A percentile compares a stretch with the other conserved stretches of the same genome.
phyloP scores from a whole-genome alignment of 108 stramenopile genomes.

The Cyclotella baltica region DNA sequence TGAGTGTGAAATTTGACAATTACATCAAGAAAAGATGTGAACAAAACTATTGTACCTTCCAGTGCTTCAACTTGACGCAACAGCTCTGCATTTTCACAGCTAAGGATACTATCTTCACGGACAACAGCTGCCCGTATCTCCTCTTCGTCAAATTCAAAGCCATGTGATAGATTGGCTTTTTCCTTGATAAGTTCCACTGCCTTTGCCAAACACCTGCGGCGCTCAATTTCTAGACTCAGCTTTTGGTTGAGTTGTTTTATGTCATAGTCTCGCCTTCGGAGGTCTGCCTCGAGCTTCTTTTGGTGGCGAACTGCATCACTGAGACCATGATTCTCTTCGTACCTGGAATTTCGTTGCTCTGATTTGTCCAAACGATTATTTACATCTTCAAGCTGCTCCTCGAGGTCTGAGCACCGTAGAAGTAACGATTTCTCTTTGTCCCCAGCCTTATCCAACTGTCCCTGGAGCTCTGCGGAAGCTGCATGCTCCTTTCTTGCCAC shows the following conservation, averaged over 20 bases:
- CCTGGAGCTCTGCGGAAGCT: conserved; percentile 15
- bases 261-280: conserved; percentile 66
- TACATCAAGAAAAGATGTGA: not conserved
- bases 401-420: conserved; percentile 23
- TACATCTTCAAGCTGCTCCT: conserved; percentile 53
- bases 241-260: conserved; percentile 51
- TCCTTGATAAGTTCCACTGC: conserved; percentile 75
- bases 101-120: conserved; percentile 35
- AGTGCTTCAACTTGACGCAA: conserved; percentile 67
- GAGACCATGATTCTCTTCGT: conserved; percentile 80
- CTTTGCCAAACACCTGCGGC: conserved; percentile 55
- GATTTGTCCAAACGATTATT: conserved; percentile 52
- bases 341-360: conserved; percentile 63
- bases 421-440: conserved; percentile 13
- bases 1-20: not conserved
- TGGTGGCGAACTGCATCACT: conserved; percentile 66
- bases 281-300: conserved; percentile 76
- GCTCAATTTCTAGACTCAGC: conserved; percentile 58
- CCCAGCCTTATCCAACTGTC: conserved; percentile 13
- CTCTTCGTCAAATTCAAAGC: conserved; percentile 64
- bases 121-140: conserved; percentile 50
- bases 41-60: conserved; percentile 46
- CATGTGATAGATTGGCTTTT: conserved; percentile 60
- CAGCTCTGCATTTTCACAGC: conserved; percentile 59
- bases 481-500: conserved; percentile 21